Percentiles rank a stretch among this genome's conserved stretches.
Conservation (phyloP, 495 filamentous ascomycete genomes). For the Acidomyces sp. region DNA sequence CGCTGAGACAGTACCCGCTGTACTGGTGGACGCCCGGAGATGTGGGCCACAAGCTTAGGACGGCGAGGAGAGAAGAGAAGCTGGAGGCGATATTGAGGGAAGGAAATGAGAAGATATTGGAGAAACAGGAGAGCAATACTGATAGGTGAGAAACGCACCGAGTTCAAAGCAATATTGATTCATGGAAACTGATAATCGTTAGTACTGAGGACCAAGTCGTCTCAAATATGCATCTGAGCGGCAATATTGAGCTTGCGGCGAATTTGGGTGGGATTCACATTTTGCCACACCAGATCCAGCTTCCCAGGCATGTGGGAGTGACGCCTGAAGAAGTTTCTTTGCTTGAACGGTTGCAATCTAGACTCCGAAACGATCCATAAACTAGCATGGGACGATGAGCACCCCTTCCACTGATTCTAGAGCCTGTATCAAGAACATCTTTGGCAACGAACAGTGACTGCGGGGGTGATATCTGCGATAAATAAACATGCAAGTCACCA, state of each 20-base stretch:
- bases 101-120: slow-evolving; percentile 5
- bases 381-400: too few species aligned
- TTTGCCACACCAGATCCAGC: slow-evolving; percentile 5
- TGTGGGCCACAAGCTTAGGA: slow-evolving; percentile 14
- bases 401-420: too few species aligned
- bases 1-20: slow-evolving; percentile 59
- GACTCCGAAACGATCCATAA: slow-evolving; percentile 11
- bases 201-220: slow-evolving; percentile 4
- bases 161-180: not conserved
- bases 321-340: slow-evolving; percentile 14
- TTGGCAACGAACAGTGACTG: too few species aligned
- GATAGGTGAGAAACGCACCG: slow-evolving; percentile 5
- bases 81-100: slow-evolving; percentile 19
- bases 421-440: too few species aligned
- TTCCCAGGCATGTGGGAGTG: slow-evolving; percentile 16
- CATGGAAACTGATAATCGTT: not conserved
- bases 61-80: slow-evolving; percentile 20
- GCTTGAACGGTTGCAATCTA: slow-evolving; percentile 12
- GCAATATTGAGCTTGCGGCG: slow-evolving; percentile 3
- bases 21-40: slow-evolving; percentile 60
- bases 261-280: slow-evolving; percentile 3
- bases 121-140: slow-evolving; percentile 1
- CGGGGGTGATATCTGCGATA: too few species aligned
- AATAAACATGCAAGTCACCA: too few species aligned
- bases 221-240: not conserved